Evolutionary conservation across 1,139 yeast species (phyloP).

Genomic region (Lodderomyces elongisporus): DNA sequence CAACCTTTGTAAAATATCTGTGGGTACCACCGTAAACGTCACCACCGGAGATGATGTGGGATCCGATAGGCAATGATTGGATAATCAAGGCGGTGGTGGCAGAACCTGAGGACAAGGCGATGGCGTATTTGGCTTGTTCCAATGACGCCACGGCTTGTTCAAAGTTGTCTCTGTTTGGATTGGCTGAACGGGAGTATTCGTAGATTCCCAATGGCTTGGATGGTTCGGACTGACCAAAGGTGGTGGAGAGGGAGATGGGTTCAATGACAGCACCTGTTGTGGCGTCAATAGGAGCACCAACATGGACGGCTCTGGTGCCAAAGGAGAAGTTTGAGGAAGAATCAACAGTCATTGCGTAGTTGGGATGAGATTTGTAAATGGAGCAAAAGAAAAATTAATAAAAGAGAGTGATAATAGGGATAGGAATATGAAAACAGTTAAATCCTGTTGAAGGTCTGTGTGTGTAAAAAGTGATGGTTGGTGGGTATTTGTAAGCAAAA

Average conservation of each 20-base stretch:
- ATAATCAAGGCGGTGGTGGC: conserved; percentile 79
- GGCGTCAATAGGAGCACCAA: conserved; percentile 72
- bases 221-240: conserved; percentile 78
- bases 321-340: conserved; percentile 37
- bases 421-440: no score
- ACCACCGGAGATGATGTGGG: conserved; percentile 76
- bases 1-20: conserved; percentile 85
- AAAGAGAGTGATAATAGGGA: no score
- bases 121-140: conserved; percentile 71
- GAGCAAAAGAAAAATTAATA: conserved; percentile 3
- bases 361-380: not conserved
- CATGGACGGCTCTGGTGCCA: conserved; percentile 81
- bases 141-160: conserved; percentile 78
- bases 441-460: no score
- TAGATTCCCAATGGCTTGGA: conserved; percentile 72
- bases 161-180: conserved; percentile 83
- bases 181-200: conserved; percentile 84
- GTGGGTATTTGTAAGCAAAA: no score
- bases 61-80: conserved; percentile 67
- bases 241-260: conserved; percentile 79
- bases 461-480: no score
- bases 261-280: conserved; percentile 85
- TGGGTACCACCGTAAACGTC: conserved; percentile 95
- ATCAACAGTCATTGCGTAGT: conserved; percentile 20
- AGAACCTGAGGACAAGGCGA: conserved; percentile 82